Evolutionary conservation across 257 asterid genomes (phyloP).

Genomic region (Nicotiana paniculata): DNA sequence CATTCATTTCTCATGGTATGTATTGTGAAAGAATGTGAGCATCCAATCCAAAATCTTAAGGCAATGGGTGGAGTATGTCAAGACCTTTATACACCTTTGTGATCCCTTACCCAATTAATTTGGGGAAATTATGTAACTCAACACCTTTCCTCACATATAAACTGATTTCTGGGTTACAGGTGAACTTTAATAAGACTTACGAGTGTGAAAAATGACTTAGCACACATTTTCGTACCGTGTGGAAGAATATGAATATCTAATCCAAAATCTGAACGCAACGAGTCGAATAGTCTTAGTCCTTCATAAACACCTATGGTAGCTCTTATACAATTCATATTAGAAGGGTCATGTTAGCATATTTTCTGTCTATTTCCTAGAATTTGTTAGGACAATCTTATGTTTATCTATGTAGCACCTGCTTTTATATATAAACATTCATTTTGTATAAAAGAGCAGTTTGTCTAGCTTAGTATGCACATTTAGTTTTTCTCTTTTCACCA

Average conservation of each 20-base stretch:
- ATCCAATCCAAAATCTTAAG: background rate
- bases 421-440: background rate
- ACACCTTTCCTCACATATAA: background rate
- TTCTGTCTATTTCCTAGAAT: background rate
- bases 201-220: background rate
- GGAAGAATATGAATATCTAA: background rate
- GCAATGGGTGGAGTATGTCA: background rate
- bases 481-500: conserved; percentile 29
- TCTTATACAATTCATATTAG: background rate
- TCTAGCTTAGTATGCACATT: conserved; percentile 17
- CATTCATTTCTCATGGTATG: background rate
- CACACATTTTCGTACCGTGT: background rate
- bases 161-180: background rate
- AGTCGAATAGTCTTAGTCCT: background rate
- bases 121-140: background rate
- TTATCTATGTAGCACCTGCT: background rate
- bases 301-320: background rate
- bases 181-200: background rate
- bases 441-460: background rate
- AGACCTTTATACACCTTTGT: background rate
- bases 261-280: background rate
- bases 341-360: background rate
- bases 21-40: background rate
- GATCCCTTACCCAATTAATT: background rate
- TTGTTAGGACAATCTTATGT: background rate